These are phyloP conservation scores for Ascochyta rabiei DNA, from an alignment of 2,329 filamentous ascomycete species.

Conservation along the genomic window DNA sequence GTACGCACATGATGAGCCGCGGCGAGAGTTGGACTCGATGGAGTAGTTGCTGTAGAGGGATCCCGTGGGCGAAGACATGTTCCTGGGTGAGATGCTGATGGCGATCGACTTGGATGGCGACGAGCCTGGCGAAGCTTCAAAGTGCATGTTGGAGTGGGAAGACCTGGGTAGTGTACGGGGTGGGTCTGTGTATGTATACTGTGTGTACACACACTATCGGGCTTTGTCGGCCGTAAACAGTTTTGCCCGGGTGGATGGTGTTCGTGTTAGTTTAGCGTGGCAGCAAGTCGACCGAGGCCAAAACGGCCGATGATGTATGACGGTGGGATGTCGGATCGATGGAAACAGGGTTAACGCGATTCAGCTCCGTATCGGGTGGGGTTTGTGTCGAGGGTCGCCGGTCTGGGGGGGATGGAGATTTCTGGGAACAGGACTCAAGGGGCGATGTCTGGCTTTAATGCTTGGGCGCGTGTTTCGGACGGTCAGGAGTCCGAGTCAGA, in stretches of 20 bases:
- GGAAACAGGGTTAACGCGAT: slow-evolving; percentile 25
- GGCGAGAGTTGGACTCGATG: slow-evolving; percentile 33
- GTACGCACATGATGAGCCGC: slow-evolving; percentile 48
- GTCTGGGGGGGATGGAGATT: slow-evolving; percentile 15
- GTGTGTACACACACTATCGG: slow-evolving; percentile 27
- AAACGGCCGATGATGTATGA: slow-evolving; percentile 37
- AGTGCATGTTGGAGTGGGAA: slow-evolving; percentile 37
- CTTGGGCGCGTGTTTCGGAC: slow-evolving; percentile 12
- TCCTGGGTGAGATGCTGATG: slow-evolving; percentile 43
- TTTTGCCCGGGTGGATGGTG: slow-evolving; percentile 19
- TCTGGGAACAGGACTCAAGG: slow-evolving; percentile 16
- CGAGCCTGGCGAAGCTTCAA: slow-evolving; percentile 44
- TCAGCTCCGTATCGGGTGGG: slow-evolving; percentile 23
- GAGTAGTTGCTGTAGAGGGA: slow-evolving; percentile 48
- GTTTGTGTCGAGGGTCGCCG: slow-evolving; percentile 13
- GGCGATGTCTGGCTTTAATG: slow-evolving; percentile 15
- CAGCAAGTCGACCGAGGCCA: slow-evolving; percentile 39
- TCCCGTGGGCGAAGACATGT: slow-evolving; percentile 44
- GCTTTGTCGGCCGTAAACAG: slow-evolving; percentile 29
- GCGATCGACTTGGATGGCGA: slow-evolving; percentile 49
- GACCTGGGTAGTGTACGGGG: slow-evolving; percentile 23
- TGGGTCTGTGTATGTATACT: slow-evolving; percentile 35
- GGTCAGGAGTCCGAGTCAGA: slow-evolving; percentile 46
- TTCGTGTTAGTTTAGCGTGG: slow-evolving; percentile 25
- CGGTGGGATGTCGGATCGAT: slow-evolving; percentile 24